These are phyloP conservation scores for Chrysanthemum seticuspe DNA, from an alignment of 129 eudicot genomes.

Conservation along the genomic window DNA sequence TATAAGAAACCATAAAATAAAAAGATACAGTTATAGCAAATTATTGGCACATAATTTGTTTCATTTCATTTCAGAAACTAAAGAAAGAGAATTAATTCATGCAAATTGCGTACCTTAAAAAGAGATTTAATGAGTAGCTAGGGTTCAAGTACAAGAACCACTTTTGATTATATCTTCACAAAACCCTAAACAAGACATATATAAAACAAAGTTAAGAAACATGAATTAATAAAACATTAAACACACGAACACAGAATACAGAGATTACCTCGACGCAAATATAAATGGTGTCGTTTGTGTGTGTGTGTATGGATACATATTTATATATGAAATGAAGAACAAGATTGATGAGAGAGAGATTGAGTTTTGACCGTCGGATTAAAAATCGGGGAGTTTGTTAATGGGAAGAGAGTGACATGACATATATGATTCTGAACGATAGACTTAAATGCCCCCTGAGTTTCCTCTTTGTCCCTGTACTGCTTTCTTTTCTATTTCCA, in stretches of 20 bases:
- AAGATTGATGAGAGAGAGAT: slow-evolving; percentile 25
- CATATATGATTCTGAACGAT: slow-evolving; percentile 38
- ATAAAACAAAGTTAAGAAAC: not conserved
- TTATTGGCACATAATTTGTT: not conserved
- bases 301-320: not conserved
- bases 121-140: not conserved
- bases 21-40: not conserved
- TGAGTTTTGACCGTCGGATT: slow-evolving; percentile 35
- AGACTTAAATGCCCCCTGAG: slow-evolving; percentile 48
- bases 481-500: slow-evolving; percentile 30
- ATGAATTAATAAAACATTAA: slow-evolving; percentile 2
- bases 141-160: slow-evolving; percentile 5
- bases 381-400: slow-evolving; percentile 35
- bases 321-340: not conserved
- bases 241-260: not conserved
- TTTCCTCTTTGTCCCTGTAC: slow-evolving; percentile 51
- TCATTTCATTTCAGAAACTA: not conserved
- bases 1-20: not conserved
- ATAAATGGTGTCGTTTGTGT: slow-evolving; percentile 12
- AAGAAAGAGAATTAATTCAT: not conserved
- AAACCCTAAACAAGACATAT: not conserved
- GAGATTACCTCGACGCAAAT: slow-evolving; percentile 28
- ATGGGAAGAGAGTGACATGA: slow-evolving; percentile 39
- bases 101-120: slow-evolving; percentile 24
- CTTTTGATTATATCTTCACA: too few relatives aligned